phyloP scores from a whole-genome alignment of 176 grass and related monocot species.

The Lolium multiflorum region DNA sequence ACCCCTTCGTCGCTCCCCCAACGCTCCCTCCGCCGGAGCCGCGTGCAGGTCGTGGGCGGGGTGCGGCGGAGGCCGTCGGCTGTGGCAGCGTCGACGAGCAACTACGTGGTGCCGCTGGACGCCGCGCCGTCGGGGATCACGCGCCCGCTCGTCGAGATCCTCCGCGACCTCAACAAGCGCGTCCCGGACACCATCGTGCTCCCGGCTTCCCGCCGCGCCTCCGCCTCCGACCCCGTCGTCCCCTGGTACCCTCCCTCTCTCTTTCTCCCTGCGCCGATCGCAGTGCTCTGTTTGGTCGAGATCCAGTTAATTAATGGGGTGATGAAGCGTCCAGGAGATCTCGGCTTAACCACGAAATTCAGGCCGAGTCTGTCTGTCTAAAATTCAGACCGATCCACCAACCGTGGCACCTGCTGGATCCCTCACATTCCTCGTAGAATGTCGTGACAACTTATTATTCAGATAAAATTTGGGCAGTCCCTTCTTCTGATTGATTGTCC shows the following conservation, averaged over 20 bases:
- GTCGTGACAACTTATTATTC: no score
- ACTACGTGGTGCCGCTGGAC: slow-evolving; percentile 79
- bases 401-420: background rate
- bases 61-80: background rate
- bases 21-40: background rate
- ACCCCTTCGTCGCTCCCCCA: slow-evolving; percentile 1
- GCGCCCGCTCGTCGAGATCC: slow-evolving; percentile 85
- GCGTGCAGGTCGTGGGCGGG: background rate
- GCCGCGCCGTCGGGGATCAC: slow-evolving; percentile 75
- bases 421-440: background rate
- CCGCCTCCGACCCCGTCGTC: slow-evolving; percentile 53
- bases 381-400: slow-evolving; percentile 7
- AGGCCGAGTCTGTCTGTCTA: no score
- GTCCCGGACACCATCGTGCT: slow-evolving; percentile 81
- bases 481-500: background rate
- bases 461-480: background rate
- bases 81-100: slow-evolving; percentile 47
- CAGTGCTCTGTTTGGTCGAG: background rate
- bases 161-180: slow-evolving; percentile 95
- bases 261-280: background rate
- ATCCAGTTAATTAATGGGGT: background rate
- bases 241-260: slow-evolving; percentile 46
- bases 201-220: slow-evolving; percentile 34
- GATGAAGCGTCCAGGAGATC: background rate
- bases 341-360: background rate